phyloP scores from a whole-genome alignment of 495 filamentous ascomycete species.

The Talaromyces trachyspermus region DNA sequence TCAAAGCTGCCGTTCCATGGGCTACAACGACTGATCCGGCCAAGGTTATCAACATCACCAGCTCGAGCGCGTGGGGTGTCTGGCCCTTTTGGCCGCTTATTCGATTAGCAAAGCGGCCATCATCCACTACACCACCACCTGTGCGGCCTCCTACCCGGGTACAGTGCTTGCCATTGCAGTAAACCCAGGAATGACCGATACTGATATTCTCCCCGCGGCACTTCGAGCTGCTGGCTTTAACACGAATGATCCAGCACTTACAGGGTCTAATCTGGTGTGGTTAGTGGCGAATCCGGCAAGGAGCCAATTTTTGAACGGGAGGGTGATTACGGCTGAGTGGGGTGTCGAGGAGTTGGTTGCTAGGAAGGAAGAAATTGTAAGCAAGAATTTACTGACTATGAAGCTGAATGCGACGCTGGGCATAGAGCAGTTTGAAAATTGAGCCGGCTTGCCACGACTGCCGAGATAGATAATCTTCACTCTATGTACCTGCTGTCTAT shows the following conservation, averaged over 20 bases:
- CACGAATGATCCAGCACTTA: neutral
- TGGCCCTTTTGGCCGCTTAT: constrained; percentile 30
- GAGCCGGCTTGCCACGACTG: too few relatives aligned
- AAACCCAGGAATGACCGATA: neutral
- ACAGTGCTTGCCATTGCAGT: neutral
- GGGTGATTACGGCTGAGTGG: constrained; percentile 37
- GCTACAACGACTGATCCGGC: constrained; percentile 12
- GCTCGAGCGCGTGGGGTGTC: constrained; percentile 16
- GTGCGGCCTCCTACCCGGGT: neutral
- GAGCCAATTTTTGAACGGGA: constrained; percentile 28
- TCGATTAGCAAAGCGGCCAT: constrained; percentile 28
- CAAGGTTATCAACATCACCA: constrained; percentile 36
- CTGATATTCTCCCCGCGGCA: neutral
- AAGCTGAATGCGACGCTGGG: neutral
- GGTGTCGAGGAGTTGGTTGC: constrained; percentile 35
- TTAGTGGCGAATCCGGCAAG: neutral
- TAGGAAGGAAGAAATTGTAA: constrained; percentile 34
- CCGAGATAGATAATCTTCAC: too few relatives aligned
- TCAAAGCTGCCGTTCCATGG: constrained; percentile 16
- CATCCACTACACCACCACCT: neutral
- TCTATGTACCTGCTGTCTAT: too few relatives aligned
- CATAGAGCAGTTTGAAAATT: neutral
- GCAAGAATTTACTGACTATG: constrained; percentile 21
- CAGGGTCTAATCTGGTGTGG: neutral
- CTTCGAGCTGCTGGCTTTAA: neutral